Percentiles rank a stretch among this genome's conserved stretches.
These are phyloP conservation scores for Jatropha podagrica DNA, from an alignment of 441 rosid genomes.

Conservation along the genomic window DNA sequence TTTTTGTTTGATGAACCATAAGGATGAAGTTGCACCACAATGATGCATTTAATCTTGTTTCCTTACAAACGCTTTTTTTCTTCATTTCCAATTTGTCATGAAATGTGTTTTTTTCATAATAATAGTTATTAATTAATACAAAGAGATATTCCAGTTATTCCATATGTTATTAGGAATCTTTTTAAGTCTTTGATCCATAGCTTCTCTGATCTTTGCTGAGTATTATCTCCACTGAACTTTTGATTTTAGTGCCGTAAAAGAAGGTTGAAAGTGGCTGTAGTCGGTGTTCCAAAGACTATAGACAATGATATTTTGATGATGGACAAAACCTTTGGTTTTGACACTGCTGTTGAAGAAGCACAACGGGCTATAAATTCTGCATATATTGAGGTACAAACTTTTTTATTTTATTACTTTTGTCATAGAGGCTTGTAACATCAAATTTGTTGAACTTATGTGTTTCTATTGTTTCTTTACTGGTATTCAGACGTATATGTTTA, in stretches of 20 bases:
- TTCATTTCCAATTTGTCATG: not conserved
- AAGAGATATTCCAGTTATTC: not conserved
- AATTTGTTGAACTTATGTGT: not conserved
- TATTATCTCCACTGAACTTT: slow-evolving; percentile 17
- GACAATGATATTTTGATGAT: slow-evolving; percentile 94
- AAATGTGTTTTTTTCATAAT: not conserved
- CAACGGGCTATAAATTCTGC: slow-evolving; percentile 98
- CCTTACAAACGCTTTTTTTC: not conserved
- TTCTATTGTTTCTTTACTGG: slow-evolving; percentile 13
- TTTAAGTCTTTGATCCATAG: not conserved
- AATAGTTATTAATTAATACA: not conserved
- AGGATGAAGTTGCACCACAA: not conserved
- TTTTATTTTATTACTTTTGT: not conserved
- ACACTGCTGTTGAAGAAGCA: slow-evolving; percentile 98
- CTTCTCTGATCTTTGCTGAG: not conserved
- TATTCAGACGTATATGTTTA: slow-evolving; percentile 12
- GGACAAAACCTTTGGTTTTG: slow-evolving; percentile 98
- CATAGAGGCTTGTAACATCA: not conserved
- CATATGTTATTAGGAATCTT: slow-evolving; percentile 7
- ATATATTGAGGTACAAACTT: slow-evolving; percentile 75
- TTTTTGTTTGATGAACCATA: not conserved
- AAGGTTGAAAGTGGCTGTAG: slow-evolving; percentile 72
- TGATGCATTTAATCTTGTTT: not conserved
- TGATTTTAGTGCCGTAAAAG: slow-evolving; percentile 70
- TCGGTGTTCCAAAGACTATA: slow-evolving; percentile 97